phyloP scores from a whole-genome alignment of 495 filamentous ascomycete species.

The Pyronema domesticum region DNA sequence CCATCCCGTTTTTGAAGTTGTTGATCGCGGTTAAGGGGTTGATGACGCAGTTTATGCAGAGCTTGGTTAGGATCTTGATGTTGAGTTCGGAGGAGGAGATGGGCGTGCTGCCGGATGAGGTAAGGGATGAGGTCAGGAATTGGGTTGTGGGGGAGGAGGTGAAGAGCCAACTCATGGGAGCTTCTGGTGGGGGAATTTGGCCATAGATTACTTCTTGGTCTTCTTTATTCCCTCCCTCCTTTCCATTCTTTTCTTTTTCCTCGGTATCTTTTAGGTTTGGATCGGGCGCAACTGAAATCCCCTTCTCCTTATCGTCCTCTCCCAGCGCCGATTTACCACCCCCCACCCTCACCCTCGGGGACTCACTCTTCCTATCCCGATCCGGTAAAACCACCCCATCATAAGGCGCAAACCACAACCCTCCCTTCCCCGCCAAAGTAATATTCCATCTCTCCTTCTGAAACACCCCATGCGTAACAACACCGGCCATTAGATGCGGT shows the following conservation, averaged over 20 bases:
- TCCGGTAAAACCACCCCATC: neutral
- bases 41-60: constrained; percentile 62
- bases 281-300: neutral
- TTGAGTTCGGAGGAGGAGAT: too few relatives aligned
- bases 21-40: constrained; percentile 65
- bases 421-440: neutral
- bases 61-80: constrained; percentile 50
- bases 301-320: neutral
- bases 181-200: too few relatives aligned
- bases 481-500: constrained; percentile 59
- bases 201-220: too few relatives aligned
- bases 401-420: neutral
- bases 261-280: neutral
- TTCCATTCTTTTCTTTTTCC: too few relatives aligned
- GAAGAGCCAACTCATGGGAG: too few relatives aligned
- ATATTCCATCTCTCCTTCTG: neutral
- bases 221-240: too few relatives aligned
- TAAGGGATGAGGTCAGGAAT: too few relatives aligned
- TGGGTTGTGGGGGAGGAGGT: too few relatives aligned
- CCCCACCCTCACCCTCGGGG: neutral
- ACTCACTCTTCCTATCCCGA: neutral
- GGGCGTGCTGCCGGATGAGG: too few relatives aligned
- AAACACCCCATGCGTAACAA: constrained; percentile 48
- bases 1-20: constrained; percentile 51
- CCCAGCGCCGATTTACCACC: neutral